Conservation (phyloP, 768 basidiomycete species). For the Sistotremastrum niveocremeum region DNA sequence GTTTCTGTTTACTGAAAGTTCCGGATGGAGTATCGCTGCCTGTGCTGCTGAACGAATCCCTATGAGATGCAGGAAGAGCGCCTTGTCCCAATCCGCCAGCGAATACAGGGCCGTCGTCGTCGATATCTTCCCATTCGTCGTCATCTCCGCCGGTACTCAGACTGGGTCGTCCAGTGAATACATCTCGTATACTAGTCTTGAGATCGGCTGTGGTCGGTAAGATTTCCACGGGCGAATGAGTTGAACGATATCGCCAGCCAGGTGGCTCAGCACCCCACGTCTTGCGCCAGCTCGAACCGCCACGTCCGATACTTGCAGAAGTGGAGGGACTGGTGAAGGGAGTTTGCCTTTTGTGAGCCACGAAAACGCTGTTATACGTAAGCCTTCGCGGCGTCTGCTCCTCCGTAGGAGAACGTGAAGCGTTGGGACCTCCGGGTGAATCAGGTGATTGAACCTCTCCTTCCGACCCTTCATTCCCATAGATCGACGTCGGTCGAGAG, state of each 20-base stretch:
- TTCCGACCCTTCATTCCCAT: slow-evolving; percentile 48
- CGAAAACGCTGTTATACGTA: slow-evolving; percentile 43
- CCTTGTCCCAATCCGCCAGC: slow-evolving; percentile 68
- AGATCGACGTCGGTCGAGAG: slow-evolving; percentile 65
- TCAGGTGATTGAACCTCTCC: slow-evolving; percentile 46
- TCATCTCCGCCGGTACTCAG: slow-evolving; percentile 58
- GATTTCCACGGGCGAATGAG: slow-evolving; percentile 63
- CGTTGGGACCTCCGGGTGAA: slow-evolving; percentile 29
- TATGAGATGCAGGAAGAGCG: slow-evolving; percentile 9
- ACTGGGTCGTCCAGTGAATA: slow-evolving; percentile 61
- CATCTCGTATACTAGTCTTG: slow-evolving; percentile 45
- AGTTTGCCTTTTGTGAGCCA: slow-evolving; percentile 71
- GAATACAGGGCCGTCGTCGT: slow-evolving; percentile 60
- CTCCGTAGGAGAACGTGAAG: no score
- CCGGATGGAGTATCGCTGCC: no score
- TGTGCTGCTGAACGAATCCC: no score
- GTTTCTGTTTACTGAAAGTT: no score
- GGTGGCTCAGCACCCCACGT: slow-evolving; percentile 81
- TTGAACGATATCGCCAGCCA: slow-evolving; percentile 58
- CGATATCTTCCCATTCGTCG: slow-evolving; percentile 75
- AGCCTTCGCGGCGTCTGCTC: slow-evolving; percentile 31
- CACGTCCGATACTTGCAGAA: slow-evolving; percentile 31
- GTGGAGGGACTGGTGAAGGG: slow-evolving; percentile 46
- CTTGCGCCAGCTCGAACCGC: slow-evolving; percentile 68
- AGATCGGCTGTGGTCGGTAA: slow-evolving; percentile 29